Conservation (phyloP, 2,329 filamentous ascomycete genomes). For the Aspergillus candidus region DNA sequence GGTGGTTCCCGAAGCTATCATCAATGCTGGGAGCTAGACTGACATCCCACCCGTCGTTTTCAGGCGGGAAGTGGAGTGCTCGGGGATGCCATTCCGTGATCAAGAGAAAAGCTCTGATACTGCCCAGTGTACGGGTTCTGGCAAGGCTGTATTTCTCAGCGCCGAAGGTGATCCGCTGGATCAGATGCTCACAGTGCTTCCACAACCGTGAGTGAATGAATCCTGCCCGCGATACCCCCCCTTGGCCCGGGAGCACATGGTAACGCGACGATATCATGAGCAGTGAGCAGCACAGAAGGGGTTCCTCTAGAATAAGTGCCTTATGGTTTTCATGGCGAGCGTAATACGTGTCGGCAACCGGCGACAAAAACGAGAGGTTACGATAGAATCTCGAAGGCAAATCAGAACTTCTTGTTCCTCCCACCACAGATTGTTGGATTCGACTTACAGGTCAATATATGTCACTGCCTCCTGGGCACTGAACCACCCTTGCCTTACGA, state of each 20-base stretch:
- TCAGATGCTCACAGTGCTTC: conserved; percentile 48
- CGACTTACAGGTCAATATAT: conserved; percentile 42
- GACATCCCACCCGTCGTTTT: conserved; percentile 50
- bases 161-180: conserved; percentile 47
- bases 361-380: conserved; percentile 44
- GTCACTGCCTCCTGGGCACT: conserved; percentile 47
- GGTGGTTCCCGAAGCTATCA: conserved; percentile 30
- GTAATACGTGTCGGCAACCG: conserved; percentile 45
- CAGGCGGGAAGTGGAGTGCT: conserved; percentile 47
- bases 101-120: conserved; percentile 47
- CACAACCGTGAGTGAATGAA: conserved; percentile 48
- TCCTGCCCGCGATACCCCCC: conserved; percentile 40
- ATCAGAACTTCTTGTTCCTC: too few species aligned
- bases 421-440: not conserved
- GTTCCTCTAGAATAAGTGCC: conserved; percentile 45
- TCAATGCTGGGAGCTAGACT: conserved; percentile 33
- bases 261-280: conserved; percentile 50
- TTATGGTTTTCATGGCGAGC: conserved; percentile 42
- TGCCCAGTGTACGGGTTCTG: conserved; percentile 44
- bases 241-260: conserved; percentile 33
- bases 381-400: conserved; percentile 36
- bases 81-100: conserved; percentile 51
- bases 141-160: conserved; percentile 47
- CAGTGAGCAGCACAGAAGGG: conserved; percentile 47
- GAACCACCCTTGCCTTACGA: conserved; percentile 51